Conservation (phyloP, 805 yeast genomes). For the Saccharomycopsis babjevae region DNA sequence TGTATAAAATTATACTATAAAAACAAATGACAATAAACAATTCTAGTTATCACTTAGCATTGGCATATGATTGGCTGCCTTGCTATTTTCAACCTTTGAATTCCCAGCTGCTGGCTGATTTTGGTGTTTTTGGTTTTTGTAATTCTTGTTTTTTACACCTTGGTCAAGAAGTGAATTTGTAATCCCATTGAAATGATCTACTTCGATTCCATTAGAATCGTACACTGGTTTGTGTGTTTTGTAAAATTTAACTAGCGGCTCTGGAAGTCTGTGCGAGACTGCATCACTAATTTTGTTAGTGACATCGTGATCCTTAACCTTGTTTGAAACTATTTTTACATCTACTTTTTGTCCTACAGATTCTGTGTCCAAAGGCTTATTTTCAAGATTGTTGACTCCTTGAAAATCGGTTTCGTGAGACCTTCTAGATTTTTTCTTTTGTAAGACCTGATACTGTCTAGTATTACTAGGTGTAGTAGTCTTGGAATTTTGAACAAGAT, state of each 20-base stretch:
- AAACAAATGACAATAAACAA: background rate
- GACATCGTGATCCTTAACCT: background rate
- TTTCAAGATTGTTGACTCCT: background rate
- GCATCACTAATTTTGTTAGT: background rate
- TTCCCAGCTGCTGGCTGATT: background rate
- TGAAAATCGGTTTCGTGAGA: background rate
- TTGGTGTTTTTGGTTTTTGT: background rate
- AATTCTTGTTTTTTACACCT: background rate
- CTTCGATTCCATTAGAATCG: slow-evolving; percentile 4
- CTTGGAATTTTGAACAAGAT: background rate
- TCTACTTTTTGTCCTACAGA: background rate
- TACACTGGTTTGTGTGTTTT: slow-evolving; percentile 7
- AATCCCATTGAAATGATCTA: slow-evolving; percentile 12
- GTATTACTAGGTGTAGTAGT: background rate
- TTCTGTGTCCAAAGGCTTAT: background rate
- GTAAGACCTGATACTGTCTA: background rate
- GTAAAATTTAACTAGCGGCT: slow-evolving; percentile 11
- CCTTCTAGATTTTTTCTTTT: background rate
- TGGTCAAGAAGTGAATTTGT: slow-evolving; percentile 19
- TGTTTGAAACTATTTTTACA: slow-evolving; percentile 1
- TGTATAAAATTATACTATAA: background rate
- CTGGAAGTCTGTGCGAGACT: slow-evolving; percentile 9
- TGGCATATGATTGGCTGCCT: slow-evolving; percentile 11
- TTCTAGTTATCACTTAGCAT: background rate
- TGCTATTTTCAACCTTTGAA: background rate